A percentile compares a stretch with the other conserved stretches of the same genome.
These are phyloP conservation scores for Calocera viscosa DNA, from an alignment of 768 basidiomycete species.

Conservation along the genomic window DNA sequence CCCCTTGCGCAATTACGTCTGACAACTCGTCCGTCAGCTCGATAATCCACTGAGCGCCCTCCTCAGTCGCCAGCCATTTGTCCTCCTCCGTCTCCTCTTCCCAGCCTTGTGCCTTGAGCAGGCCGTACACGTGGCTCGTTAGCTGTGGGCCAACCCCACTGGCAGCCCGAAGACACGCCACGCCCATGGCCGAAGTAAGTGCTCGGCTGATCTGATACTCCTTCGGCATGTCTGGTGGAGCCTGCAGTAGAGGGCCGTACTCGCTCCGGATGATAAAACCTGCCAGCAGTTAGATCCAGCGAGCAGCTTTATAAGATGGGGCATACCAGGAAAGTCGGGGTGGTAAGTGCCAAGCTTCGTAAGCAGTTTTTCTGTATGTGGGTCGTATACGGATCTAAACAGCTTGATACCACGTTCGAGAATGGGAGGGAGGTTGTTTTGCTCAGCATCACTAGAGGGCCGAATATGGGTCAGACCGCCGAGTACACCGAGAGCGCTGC, in stretches of 20 bases:
- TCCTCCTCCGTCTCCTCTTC: constrained; percentile 44
- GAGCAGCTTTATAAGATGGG: constrained; percentile 17
- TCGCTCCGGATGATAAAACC: constrained; percentile 71
- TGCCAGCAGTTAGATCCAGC: constrained; percentile 9
- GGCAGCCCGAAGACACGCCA: constrained; percentile 75
- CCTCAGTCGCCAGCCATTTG: constrained; percentile 68
- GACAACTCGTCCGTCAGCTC: constrained; percentile 69
- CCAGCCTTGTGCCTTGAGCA: constrained; percentile 63
- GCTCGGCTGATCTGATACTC: constrained; percentile 57
- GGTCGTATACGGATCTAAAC: constrained; percentile 81
- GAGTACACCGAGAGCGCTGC: constrained; percentile 14
- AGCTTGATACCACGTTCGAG: constrained; percentile 53
- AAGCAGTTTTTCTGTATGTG: constrained; percentile 80
- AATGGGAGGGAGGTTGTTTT: constrained; percentile 50
- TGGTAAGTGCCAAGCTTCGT: constrained; percentile 77
- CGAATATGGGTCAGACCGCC: not conserved
- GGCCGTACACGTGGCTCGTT: constrained; percentile 76
- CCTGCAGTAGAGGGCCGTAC: constrained; percentile 67
- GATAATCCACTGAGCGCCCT: constrained; percentile 81
- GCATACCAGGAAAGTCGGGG: constrained; percentile 87
- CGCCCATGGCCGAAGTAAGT: constrained; percentile 71
- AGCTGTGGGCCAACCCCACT: constrained; percentile 76
- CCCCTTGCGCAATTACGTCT: constrained; percentile 44
- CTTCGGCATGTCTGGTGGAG: constrained; percentile 52
- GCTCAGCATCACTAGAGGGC: constrained; percentile 26